Evolutionary conservation across 2,329 filamentous ascomycete species (phyloP).

Genomic region (Pseudogymnoascus sp.): DNA sequence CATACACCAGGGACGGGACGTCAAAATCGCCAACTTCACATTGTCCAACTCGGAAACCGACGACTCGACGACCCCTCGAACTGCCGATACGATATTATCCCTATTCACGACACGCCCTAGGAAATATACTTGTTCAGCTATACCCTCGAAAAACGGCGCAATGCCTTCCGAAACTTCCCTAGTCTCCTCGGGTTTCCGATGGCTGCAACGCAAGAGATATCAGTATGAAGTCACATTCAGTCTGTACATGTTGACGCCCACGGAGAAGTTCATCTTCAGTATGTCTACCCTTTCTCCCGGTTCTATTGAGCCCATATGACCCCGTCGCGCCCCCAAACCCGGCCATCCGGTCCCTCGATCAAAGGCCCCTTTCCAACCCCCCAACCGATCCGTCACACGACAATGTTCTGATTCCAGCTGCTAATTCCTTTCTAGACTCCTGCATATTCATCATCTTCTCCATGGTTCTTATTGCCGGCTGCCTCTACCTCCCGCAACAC

Average conservation of each 20-base stretch:
- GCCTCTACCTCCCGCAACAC: conserved; percentile 91
- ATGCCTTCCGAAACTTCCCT: conserved; percentile 5
- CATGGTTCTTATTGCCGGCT: conserved; percentile 76
- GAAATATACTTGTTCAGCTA: neutral
- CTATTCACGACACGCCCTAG: neutral
- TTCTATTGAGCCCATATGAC: neutral
- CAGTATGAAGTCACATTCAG: conserved; percentile 94
- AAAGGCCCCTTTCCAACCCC: neutral
- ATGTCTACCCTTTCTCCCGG: conserved; percentile 31
- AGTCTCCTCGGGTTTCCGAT: conserved; percentile 46
- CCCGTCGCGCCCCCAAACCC: neutral
- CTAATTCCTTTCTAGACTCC: conserved; percentile 54
- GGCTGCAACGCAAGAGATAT: conserved; percentile 92
- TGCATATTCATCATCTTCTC: conserved; percentile 83
- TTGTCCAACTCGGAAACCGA: neutral
- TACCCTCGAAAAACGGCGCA: neutral
- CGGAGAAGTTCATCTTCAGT: conserved; percentile 98
- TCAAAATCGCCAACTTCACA: conserved; percentile 1
- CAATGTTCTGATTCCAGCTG: neutral
- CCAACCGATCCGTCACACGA: neutral
- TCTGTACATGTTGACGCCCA: conserved; percentile 93
- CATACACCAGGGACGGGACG: neutral
- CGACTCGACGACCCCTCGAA: neutral
- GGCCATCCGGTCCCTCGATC: neutral
- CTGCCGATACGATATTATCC: neutral